Evolutionary conservation across 2,329 filamentous ascomycete genomes (phyloP).

Genomic region (Tricladium varicosporioides): DNA sequence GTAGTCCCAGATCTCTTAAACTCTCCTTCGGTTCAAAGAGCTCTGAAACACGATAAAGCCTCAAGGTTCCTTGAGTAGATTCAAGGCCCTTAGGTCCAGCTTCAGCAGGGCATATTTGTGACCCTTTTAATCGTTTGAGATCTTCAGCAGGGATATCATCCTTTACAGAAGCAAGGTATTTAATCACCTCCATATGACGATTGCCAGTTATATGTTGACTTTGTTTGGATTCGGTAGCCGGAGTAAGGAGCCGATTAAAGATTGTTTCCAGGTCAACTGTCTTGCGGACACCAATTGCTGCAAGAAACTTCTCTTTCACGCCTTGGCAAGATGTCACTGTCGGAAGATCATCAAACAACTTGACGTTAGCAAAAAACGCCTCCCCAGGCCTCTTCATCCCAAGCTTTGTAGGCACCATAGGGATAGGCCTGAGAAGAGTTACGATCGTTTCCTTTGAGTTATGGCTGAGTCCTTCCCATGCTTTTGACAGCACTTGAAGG

Average conservation of each 20-base stretch:
- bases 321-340: slow-evolving; percentile 72
- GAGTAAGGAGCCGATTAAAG: slow-evolving; percentile 77
- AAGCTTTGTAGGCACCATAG: slow-evolving; percentile 84
- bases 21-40: slow-evolving; percentile 76
- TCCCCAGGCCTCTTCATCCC: slow-evolving; percentile 86
- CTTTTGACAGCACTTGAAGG: slow-evolving; percentile 78
- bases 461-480: slow-evolving; percentile 78
- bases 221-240: slow-evolving; percentile 47
- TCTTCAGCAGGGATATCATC: slow-evolving; percentile 85
- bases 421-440: slow-evolving; percentile 61
- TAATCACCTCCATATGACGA: slow-evolving; percentile 93
- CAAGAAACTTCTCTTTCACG: slow-evolving; percentile 87
- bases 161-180: slow-evolving; percentile 86
- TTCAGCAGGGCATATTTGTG: slow-evolving; percentile 81
- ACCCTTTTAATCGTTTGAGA: slow-evolving; percentile 72
- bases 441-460: slow-evolving; percentile 64
- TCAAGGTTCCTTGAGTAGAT: slow-evolving; percentile 47
- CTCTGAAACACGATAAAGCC: slow-evolving; percentile 70
- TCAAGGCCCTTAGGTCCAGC: slow-evolving; percentile 55
- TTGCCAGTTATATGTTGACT: slow-evolving; percentile 56
- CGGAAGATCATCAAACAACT: slow-evolving; percentile 90
- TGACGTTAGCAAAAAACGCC: slow-evolving; percentile 91
- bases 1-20: slow-evolving; percentile 68
- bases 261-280: slow-evolving; percentile 94
- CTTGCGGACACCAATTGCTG: slow-evolving; percentile 84